These are phyloP conservation scores for Arachis stenosperma DNA, from an alignment of 306 rosid genomes.

Conservation along the genomic window DNA sequence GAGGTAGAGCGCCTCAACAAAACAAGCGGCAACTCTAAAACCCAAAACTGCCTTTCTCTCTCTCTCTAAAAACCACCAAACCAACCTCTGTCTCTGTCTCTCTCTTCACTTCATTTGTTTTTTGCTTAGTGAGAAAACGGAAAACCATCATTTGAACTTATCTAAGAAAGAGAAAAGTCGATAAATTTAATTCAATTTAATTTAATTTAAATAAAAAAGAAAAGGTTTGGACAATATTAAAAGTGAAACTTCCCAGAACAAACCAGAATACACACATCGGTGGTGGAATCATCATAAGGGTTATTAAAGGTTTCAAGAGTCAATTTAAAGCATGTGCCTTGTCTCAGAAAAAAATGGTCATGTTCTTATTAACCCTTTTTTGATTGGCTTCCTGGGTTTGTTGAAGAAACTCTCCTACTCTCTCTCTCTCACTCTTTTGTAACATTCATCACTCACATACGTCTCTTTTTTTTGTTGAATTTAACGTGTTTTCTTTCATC, in stretches of 20 bases:
- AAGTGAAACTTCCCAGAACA: constrained; percentile 56
- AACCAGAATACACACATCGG: constrained; percentile 59
- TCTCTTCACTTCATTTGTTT: constrained; percentile 40
- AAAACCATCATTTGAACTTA: constrained; percentile 54
- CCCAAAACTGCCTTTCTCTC: constrained; percentile 52
- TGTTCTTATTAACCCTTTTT: constrained; percentile 26
- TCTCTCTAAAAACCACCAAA: constrained; percentile 39
- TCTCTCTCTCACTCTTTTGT: neutral
- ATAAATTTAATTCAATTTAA: neutral
- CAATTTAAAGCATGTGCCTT: constrained; percentile 32
- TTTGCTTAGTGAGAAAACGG: constrained; percentile 30
- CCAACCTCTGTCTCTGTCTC: constrained; percentile 40
- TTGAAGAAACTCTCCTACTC: constrained; percentile 11
- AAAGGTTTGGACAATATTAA: neutral
- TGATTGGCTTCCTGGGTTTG: constrained; percentile 48
- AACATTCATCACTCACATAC: neutral
- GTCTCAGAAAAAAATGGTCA: constrained; percentile 7
- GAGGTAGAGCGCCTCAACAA: constrained; percentile 44
- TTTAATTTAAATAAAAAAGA: neutral
- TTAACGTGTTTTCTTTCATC: neutral
- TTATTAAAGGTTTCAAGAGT: neutral
- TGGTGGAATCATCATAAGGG: neutral
- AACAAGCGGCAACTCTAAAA: constrained; percentile 52
- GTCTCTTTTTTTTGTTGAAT: neutral
- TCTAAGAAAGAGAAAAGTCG: constrained; percentile 38